Evolutionary conservation across 116 monocot genomes (phyloP).

Genomic region (Posidonia oceanica): DNA sequence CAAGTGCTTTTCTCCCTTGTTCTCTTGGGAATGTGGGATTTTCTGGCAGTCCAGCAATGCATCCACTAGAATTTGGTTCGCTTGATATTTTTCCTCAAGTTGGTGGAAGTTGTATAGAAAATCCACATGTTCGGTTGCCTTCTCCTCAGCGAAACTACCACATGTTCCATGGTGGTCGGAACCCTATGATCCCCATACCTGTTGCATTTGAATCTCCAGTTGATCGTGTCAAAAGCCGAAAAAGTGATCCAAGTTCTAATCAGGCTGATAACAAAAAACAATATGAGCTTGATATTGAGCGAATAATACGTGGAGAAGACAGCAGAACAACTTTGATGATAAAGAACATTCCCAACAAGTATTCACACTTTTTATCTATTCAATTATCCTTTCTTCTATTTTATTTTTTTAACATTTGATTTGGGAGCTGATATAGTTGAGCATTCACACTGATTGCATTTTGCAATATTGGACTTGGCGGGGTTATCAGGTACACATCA

Average conservation of each 20-base stretch:
- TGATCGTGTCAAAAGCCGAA: slow-evolving; percentile 51
- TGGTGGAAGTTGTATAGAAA: slow-evolving; percentile 26
- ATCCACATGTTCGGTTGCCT: slow-evolving; percentile 30
- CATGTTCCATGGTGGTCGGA: slow-evolving; percentile 36
- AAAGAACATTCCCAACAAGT: slow-evolving; percentile 99
- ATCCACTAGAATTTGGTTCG: slow-evolving; percentile 42
- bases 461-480: not conserved
- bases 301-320: slow-evolving; percentile 76
- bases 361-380: slow-evolving; percentile 6
- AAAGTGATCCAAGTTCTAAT: slow-evolving; percentile 30
- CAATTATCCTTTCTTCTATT: not conserved
- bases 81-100: slow-evolving; percentile 36
- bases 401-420: not conserved
- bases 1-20: slow-evolving; percentile 23
- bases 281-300: slow-evolving; percentile 87
- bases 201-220: slow-evolving; percentile 31
- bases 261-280: slow-evolving; percentile 65
- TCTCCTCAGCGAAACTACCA: slow-evolving; percentile 60
- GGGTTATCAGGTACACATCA: slow-evolving; percentile 69
- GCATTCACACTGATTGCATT: not conserved
- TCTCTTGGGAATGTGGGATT: slow-evolving; percentile 38
- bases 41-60: slow-evolving; percentile 26
- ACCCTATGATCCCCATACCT: slow-evolving; percentile 26
- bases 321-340: slow-evolving; percentile 89
- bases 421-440: no score